A percentile compares a stretch with the other conserved stretches of the same genome.
phyloP scores from a whole-genome alignment of 306 rosid species.

The Quercus alba region DNA sequence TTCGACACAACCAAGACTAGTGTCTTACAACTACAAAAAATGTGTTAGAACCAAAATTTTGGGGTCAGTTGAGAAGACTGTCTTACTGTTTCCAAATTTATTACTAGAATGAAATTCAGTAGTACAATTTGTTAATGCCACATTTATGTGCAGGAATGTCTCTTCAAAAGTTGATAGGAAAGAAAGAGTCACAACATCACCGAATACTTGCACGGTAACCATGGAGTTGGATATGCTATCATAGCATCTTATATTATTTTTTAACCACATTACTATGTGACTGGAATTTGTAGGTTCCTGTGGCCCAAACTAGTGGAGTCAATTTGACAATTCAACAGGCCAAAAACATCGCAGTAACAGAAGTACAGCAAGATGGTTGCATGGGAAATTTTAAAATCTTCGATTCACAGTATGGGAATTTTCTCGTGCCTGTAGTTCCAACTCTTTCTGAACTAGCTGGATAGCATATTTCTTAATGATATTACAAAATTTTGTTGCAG shows the following conservation, averaged over 20 bases:
- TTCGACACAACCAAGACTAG: too few species aligned
- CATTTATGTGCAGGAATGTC: neutral
- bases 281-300: slow-evolving; percentile 25
- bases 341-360: slow-evolving; percentile 40
- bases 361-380: slow-evolving; percentile 59
- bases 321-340: slow-evolving; percentile 42
- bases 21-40: too few species aligned
- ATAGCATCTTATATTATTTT: neutral
- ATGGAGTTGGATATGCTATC: neutral
- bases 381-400: slow-evolving; percentile 50
- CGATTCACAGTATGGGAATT: slow-evolving; percentile 59
- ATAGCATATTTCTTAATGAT: slow-evolving; percentile 16
- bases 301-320: slow-evolving; percentile 17
- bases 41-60: neutral
- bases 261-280: neutral
- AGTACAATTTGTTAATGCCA: neutral
- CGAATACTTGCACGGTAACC: slow-evolving; percentile 3
- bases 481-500: neutral
- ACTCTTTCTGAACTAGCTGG: slow-evolving; percentile 36
- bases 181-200: slow-evolving; percentile 5
- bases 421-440: slow-evolving; percentile 56
- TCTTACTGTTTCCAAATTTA: too few species aligned
- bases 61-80: neutral
- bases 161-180: slow-evolving; percentile 16
- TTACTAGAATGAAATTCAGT: neutral